Evolutionary conservation across 805 yeast species (phyloP), one percentile per base, ranked within the genome.

Genomic region (Wickerhamomyces canadensis): DNA sequence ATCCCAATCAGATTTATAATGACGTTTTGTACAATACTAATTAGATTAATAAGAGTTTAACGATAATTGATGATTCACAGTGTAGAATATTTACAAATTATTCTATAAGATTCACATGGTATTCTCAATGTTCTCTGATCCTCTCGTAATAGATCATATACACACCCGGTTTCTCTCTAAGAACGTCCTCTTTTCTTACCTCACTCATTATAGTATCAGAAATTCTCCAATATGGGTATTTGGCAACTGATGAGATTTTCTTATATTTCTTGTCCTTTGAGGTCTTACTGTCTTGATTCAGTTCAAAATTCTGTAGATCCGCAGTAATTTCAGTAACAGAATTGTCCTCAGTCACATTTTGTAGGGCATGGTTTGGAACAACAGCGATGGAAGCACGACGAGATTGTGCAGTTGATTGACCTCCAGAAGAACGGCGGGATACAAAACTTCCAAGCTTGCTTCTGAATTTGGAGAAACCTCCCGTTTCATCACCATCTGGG

Each of bases 91-190:
- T n/a, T n/a, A n/a, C n/a, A n/a, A n/a, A n/a, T n/a, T n/a, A n/a
- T n/a, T n/a, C n/a, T n/a, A n/a, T n/a, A n/a, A n/a, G n/a, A n/a
- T n/a, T n/a, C n/a, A n/a, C n/a, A n/a, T n/a, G n/a, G n/a, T n/a
- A 16, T 18, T n/a, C 15, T 16, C n/a, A 14, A 9, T 19, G 6
- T 15, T 17, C 21, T 19, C 14, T 30, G 17, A 52, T 41, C 41
- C 74, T 62, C 55, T 89, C 95, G 54, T 84, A 93, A 52, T 84
- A 82, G 36, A 91, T 62, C 83, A 91, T 74, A 59, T 91, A 91
- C 2, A 78, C 96, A n/a, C 84, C 86, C 21, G 76, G 67, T 22
- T 76, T 75, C 51, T 87, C 95, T 37, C 62, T 66, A 29, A 85
- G 61, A 1, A 89, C 84, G 13, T 79, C 77, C 0, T 64, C 59